Evolutionary conservation across 2,329 filamentous ascomycete species (phyloP).

Genomic region (Fusarium virguliforme): DNA sequence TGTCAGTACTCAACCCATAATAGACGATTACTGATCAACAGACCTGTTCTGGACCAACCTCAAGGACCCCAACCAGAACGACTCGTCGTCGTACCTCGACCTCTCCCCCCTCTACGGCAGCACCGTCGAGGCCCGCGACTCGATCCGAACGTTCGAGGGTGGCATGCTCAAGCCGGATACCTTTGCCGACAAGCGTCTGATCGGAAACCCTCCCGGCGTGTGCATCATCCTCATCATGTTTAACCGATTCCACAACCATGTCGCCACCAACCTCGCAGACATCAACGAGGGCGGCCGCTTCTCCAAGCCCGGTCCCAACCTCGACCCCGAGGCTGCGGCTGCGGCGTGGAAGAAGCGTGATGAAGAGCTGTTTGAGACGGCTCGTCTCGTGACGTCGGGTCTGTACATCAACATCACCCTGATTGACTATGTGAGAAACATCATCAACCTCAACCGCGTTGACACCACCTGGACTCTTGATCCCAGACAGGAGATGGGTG

Average conservation of each 20-base stretch:
- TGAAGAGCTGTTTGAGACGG: constrained; percentile 85
- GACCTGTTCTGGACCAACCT: constrained; percentile 81
- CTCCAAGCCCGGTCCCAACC: constrained; percentile 70
- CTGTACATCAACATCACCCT: constrained; percentile 86
- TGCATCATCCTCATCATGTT: constrained; percentile 83
- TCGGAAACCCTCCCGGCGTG: constrained; percentile 81
- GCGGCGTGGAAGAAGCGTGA: constrained; percentile 79
- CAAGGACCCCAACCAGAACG: constrained; percentile 71
- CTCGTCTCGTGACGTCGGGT: constrained; percentile 80
- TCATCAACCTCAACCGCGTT: constrained; percentile 71
- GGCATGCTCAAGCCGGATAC: constrained; percentile 81
- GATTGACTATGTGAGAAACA: constrained; percentile 84
- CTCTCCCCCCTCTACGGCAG: constrained; percentile 81
- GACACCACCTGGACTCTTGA: constrained; percentile 88
- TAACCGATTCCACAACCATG: constrained; percentile 89
- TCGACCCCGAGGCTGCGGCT: constrained; percentile 65
- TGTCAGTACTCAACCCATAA: constrained; percentile 6
- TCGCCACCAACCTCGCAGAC: constrained; percentile 82
- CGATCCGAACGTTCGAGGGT: constrained; percentile 78
- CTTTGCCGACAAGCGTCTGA: constrained; percentile 79
- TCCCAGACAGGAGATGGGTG: constrained; percentile 78
- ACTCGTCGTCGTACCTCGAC: constrained; percentile 81
- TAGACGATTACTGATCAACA: constrained; percentile 29
- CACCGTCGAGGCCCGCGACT: constrained; percentile 76
- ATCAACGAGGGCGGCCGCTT: constrained; percentile 91